These are phyloP conservation scores for Apophysomyces variabilis DNA, from an alignment of 371 early-diverging fungal species.

Conservation along the genomic window DNA sequence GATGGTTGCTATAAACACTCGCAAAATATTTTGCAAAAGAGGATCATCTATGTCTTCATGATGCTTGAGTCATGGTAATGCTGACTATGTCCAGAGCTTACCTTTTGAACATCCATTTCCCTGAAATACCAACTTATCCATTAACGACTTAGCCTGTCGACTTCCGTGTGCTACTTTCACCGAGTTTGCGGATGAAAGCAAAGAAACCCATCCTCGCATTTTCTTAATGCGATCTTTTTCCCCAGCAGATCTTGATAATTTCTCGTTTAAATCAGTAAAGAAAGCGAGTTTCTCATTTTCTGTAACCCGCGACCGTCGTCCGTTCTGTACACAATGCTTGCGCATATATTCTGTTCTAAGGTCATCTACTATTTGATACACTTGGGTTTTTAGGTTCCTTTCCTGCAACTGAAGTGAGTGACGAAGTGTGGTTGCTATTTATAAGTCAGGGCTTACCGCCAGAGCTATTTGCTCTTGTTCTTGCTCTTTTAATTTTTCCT, in stretches of 20 bases:
- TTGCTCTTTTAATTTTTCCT: background rate
- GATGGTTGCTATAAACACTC: background rate
- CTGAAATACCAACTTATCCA: background rate
- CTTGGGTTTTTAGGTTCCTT: constrained; percentile 5
- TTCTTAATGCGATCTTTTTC: constrained; percentile 5
- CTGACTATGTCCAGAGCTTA: background rate
- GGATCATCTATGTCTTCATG: background rate
- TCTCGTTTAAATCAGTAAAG: background rate
- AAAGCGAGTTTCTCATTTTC: background rate
- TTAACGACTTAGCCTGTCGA: background rate
- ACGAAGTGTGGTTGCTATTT: background rate
- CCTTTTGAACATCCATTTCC: background rate
- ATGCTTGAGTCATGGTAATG: background rate
- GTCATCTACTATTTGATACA: background rate
- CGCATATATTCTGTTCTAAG: background rate
- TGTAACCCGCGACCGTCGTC: constrained; percentile 1
- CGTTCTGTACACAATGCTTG: background rate
- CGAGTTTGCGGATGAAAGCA: background rate
- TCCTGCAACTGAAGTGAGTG: constrained; percentile 6
- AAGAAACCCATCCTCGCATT: constrained; percentile 13
- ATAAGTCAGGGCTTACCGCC: background rate
- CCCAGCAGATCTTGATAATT: constrained; percentile 1
- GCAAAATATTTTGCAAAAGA: background rate
- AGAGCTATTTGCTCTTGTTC: background rate
- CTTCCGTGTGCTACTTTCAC: background rate